Base-by-base conservation (phyloP, 1,284 basidiomycete genomes). In the Thelephora terrestris region DNA sequence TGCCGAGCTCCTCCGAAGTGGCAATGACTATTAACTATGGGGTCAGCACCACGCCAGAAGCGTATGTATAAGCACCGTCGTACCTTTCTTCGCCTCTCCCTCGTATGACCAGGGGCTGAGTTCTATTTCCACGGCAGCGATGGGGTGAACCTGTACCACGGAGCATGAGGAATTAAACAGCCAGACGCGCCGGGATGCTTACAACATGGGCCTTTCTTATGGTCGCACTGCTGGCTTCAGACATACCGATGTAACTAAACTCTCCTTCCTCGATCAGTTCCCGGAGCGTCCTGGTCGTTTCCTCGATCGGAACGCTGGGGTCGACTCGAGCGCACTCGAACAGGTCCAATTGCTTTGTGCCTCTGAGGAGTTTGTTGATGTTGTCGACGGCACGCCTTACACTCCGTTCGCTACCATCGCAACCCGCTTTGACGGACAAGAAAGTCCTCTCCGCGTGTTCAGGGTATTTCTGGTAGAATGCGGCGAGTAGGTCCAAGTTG, bases 111-210 rank as follows among this genome's bases (percentile, higher is more conserved):
- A 77, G 7, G 76, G 68, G 36, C 73, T 75, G 32, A 76, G 62
- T 55, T 79, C 77, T 43, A 75, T 74, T 57, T 78, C 76, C 23
- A 75, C 70, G 5, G 68, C 61, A n/a, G 70, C 64, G 46, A 78
- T 68, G 3, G 70, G 71, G 34, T 68, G 64, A 17, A 74, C 61
- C 73, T 75, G 16, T 18, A 23, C 18, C 29, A 14, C 29, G 29
- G 29, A n/a, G 17, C 27, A 17, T 3, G 32, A 44, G 25, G 21
- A 32, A 34, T 32, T 32, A 12, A 14, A 14, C 3, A 5, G 14
- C 12, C 3, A 3, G 29, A 12, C 14, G 6, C 29, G 18, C 12
- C 12, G 34, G n/a, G 6, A 18, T 16, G 44, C 57, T 46, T 21
- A 71, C 69, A 32, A 58, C 56, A 50, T 71, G 59, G 4, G 75